Evolutionary conservation across 2,329 filamentous ascomycete genomes (phyloP).

Genomic region (Xylariales sp.): DNA sequence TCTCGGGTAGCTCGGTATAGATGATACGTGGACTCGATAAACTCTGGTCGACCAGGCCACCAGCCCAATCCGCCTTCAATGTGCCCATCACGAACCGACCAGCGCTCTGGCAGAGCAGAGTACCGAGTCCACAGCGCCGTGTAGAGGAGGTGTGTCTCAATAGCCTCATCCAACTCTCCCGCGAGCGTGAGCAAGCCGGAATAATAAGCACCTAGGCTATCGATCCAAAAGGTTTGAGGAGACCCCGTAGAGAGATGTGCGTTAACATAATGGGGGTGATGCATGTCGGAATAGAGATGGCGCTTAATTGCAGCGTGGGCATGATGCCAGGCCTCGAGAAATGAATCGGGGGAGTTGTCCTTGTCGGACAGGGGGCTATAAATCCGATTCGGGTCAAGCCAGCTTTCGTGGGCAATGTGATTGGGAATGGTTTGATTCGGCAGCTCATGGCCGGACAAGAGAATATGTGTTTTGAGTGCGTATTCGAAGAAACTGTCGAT

Average conservation of each 20-base stretch:
- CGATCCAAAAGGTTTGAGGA: conserved; percentile 91
- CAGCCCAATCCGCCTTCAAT: conserved; percentile 89
- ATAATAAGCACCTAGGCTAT: conserved; percentile 95
- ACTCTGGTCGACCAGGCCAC: conserved; percentile 96
- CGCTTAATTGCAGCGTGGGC: conserved; percentile 89
- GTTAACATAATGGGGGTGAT: conserved; percentile 94
- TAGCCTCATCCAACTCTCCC: conserved; percentile 90
- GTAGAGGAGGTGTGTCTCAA: conserved; percentile 89
- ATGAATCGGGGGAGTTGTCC: conserved; percentile 79
- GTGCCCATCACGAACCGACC: conserved; percentile 85
- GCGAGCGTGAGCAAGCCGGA: conserved; percentile 87
- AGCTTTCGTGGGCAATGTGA: conserved; percentile 51
- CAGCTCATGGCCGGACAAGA: conserved; percentile 80
- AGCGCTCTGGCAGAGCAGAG: conserved; percentile 92
- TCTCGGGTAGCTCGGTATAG: conserved; percentile 94
- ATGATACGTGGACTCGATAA: conserved; percentile 96
- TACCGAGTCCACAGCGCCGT: conserved; percentile 96
- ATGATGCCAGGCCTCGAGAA: conserved; percentile 84
- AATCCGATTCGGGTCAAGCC: conserved; percentile 73
- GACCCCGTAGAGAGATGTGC: conserved; percentile 90
- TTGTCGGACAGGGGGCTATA: conserved; percentile 70
- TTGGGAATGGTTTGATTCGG: conserved; percentile 63
- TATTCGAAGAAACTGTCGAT: conserved; percentile 99
- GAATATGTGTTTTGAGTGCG: conserved; percentile 90
- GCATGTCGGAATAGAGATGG: conserved; percentile 86